Base-by-base conservation (phyloP, 225 moss, liverwort and hornwort genomes). In the Sphagnum tenellum region DNA sequence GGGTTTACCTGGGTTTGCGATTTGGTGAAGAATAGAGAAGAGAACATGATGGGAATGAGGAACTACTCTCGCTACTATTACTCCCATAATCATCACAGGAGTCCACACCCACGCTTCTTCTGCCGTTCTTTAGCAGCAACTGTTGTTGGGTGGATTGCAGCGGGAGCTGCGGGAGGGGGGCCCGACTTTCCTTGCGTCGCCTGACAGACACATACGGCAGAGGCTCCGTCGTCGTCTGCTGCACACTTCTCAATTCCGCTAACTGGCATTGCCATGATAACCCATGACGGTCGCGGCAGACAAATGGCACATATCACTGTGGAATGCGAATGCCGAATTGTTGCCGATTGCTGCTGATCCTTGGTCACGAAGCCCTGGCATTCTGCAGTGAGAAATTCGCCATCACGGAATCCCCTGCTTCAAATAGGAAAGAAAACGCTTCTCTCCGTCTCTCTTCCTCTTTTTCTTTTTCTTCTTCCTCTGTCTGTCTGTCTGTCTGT, bases 351-450 rank as follows among this genome's bases (percentile, higher is more conserved):
- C 29, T 29, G 29, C 29, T 29, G 29, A 29, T 57, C 75, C 72
- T 66, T 74, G 75, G 64, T 56, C 72, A 61, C 70, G 81, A 11
- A 78, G 66, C 67, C 78, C 81, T 69, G 81, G 81, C 81, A 81
- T 81, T 70, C 72, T 75, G 56, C 4, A 53, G 12, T 61, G 7
- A 8, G 44, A 29, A 29, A 29, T 29, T 29, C 29, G 29, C 29
- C 29, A 29, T 29, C 1, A 29, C 29, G 29, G 29, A 29, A 29
- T 29, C 29, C 29, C 29, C 29, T 29, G 29, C 29, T 29, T 29
- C 29, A 29, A 29, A 29, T 29, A 29, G 29, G 29, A 29, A 29
- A 29, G 29, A 29, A 29, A 29, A 29, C 29, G 29, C 29, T 29
- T 29, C 29, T 29, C 29, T 29, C 29, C 29, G 29, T 29, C 29